Percentiles rank a stretch among this genome's conserved stretches.
Evolutionary conservation across 441 rosid species (phyloP).

Genomic region (Mallotus repandus): DNA sequence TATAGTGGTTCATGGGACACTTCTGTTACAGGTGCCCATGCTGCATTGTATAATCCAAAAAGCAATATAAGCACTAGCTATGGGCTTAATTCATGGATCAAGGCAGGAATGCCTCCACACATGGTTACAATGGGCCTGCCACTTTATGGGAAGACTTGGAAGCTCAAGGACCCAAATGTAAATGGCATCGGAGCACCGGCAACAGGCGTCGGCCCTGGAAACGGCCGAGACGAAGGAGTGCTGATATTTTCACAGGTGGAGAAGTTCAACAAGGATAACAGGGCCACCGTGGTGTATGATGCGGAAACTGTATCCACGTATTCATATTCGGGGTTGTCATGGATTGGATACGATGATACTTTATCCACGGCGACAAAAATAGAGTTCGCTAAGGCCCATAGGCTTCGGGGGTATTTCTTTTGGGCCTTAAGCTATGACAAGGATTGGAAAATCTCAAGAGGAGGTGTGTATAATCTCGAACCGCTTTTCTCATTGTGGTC

Average conservation of each 20-base stretch:
- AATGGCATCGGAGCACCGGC: constrained; percentile 46
- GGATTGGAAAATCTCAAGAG: constrained; percentile 41
- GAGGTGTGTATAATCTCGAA: constrained; percentile 28
- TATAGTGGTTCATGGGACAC: constrained; percentile 51
- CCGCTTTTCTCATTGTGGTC: not conserved
- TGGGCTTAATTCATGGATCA: constrained; percentile 52
- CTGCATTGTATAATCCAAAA: constrained; percentile 42
- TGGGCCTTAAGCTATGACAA: constrained; percentile 48
- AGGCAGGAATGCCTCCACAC: constrained; percentile 30
- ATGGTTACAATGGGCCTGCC: constrained; percentile 57
- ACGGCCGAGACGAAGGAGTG: constrained; percentile 24
- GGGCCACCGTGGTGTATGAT: constrained; percentile 41
- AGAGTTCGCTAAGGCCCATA: constrained; percentile 41
- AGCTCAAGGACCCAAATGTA: constrained; percentile 43
- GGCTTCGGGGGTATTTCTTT: constrained; percentile 65
- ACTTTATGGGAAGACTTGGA: constrained; percentile 52
- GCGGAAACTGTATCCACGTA: constrained; percentile 41
- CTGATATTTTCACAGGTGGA: constrained; percentile 25
- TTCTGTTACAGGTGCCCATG: constrained; percentile 42
- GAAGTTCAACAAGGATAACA: constrained; percentile 34
- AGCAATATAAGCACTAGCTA: constrained; percentile 51
- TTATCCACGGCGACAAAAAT: constrained; percentile 36
- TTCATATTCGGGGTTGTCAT: constrained; percentile 36
- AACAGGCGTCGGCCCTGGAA: constrained; percentile 32
- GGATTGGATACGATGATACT: constrained; percentile 53